Base-by-base conservation (phyloP, 768 basidiomycete species). In the Pilatotrama ljubarskyi region DNA sequence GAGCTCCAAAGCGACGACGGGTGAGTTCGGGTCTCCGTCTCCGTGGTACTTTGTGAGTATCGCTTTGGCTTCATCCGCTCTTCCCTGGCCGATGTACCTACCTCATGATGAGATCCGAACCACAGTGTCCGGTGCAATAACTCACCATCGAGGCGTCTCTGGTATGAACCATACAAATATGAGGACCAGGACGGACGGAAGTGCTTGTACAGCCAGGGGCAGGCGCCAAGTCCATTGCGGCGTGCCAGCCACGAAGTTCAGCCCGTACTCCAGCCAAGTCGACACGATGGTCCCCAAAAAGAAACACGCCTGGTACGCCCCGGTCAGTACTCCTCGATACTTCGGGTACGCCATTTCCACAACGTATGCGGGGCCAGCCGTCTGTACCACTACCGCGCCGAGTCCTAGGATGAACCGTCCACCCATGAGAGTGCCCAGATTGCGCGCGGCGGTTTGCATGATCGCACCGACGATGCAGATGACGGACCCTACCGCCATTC, bases 41-140 rank as follows among this genome's bases (percentile, higher is more conserved):
- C 88, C 86, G 66, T 94, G 91, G 66, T 88, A 91, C 59, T 82
- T 82, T 15, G 83, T 82, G 7, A 94, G 78, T 20, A 91, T 77
- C 3, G 72, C 66, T 15, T 79, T 78, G 0, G 91, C 91, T 63
- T 84, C 73, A 0, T 80, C 80, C 66, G 86, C 85, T 79, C 82
- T 59, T 1, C 87, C 86, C 66, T 84, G 82, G 36, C 68, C 59
- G 57, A 64, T 58, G 63, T 67, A 59, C 70, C 70, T 62, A 22
- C 9, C 32, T 14, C 18, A n/a, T 14, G 29, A 10, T 32, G 5
- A 32, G 29, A 5, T 32, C 29, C 10, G 29, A 4, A 10, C 10
- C 29, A 32, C 10, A 4, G 29, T 32, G 29, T 32, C 29, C 29
- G 29, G 29, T 10, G 29, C 5, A 10, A 10, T 5, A 32, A 41